Percentiles rank a stretch among this genome's conserved stretches.
phyloP scores from a whole-genome alignment of 495 filamentous ascomycete species.

The Jackrogersella multiformis region DNA sequence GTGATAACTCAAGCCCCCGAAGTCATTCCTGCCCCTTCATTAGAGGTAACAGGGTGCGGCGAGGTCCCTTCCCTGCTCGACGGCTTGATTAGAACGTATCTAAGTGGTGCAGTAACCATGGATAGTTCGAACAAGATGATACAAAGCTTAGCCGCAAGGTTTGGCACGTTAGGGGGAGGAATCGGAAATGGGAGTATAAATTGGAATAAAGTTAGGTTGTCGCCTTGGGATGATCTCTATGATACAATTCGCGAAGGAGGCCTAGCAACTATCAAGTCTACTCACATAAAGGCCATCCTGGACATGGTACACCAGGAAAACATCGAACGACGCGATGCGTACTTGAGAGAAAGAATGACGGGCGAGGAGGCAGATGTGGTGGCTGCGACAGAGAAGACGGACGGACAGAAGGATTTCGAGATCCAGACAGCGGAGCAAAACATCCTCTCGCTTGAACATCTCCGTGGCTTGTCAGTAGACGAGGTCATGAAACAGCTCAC shows the following conservation, averaged over 20 bases:
- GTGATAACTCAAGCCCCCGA: slow-evolving; percentile 69
- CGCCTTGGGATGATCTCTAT: slow-evolving; percentile 69
- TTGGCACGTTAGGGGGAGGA: slow-evolving; percentile 61
- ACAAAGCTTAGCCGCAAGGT: slow-evolving; percentile 72
- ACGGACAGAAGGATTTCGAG: slow-evolving; percentile 48
- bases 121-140: slow-evolving; percentile 75
- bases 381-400: slow-evolving; percentile 41
- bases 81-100: slow-evolving; percentile 80
- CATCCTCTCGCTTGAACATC: slow-evolving; percentile 75
- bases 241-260: slow-evolving; percentile 80
- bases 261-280: slow-evolving; percentile 74
- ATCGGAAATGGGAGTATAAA: slow-evolving; percentile 75
- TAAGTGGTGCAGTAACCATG: slow-evolving; percentile 79
- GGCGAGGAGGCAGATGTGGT: slow-evolving; percentile 38
- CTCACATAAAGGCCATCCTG: slow-evolving; percentile 81
- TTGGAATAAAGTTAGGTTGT: slow-evolving; percentile 82
- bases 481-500: slow-evolving; percentile 78
- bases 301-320: slow-evolving; percentile 80
- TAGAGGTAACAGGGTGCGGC: slow-evolving; percentile 85
- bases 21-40: slow-evolving; percentile 76
- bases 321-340: slow-evolving; percentile 47
- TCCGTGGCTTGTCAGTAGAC: slow-evolving; percentile 71
- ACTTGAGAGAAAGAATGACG: slow-evolving; percentile 45
- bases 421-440: slow-evolving; percentile 39
- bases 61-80: slow-evolving; percentile 94